Conservation (phyloP, 2,329 filamentous ascomycete genomes). For the Aotearoamyces nothofagi region DNA sequence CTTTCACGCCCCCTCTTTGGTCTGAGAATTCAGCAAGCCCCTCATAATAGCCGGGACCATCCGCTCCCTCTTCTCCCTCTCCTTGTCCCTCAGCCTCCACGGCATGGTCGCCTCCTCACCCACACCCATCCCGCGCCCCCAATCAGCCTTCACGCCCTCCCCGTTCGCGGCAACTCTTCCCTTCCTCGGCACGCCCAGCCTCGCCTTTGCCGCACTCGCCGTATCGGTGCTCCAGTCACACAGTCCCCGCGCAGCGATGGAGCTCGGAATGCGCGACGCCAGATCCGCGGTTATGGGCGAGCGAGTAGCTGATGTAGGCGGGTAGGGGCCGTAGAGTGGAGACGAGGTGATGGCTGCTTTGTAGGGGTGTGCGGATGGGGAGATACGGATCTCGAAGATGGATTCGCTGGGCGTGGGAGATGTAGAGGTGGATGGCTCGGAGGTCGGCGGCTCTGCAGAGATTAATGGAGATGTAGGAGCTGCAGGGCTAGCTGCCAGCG, state of each 20-base stretch:
- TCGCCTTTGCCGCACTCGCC: neutral
- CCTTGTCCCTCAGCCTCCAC: neutral
- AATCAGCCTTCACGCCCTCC: neutral
- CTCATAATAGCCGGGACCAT: neutral
- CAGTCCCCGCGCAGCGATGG: conserved; percentile 8
- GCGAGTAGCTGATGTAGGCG: conserved; percentile 6
- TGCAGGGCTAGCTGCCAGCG: conserved; percentile 5
- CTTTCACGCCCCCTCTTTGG: no score
- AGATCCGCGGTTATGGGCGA: conserved; percentile 13
- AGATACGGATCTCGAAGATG: conserved; percentile 12
- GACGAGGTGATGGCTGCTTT: conserved; percentile 9
- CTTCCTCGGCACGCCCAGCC: neutral
- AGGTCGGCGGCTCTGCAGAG: neutral
- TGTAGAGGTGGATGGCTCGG: no score
- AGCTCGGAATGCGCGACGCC: conserved; percentile 5
- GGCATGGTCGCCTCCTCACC: conserved; percentile 1
- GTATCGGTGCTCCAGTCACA: conserved; percentile 18
- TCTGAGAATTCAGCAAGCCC: neutral
- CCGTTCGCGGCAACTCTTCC: neutral
- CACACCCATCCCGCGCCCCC: neutral
- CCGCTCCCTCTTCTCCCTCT: neutral
- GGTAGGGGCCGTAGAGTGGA: conserved; percentile 15
- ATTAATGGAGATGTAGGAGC: conserved; percentile 1
- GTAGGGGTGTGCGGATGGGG: conserved; percentile 9
- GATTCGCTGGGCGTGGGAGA: conserved; percentile 2